Base-by-base conservation (phyloP, 257 asterid genomes). In the Sherardia arvensis region DNA sequence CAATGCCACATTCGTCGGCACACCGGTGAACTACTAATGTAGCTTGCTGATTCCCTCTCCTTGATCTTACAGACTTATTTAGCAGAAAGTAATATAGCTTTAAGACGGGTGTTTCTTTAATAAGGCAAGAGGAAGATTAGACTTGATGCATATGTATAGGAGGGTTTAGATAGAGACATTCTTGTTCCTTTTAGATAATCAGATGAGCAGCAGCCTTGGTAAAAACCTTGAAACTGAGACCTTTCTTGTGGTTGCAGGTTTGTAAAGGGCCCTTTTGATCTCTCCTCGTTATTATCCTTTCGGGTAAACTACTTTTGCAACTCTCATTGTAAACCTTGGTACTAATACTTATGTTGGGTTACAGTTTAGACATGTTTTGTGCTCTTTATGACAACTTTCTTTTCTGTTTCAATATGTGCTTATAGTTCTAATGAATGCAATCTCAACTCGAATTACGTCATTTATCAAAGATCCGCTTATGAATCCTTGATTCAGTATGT, bases 1-100 rank as follows among this genome's bases (percentile, higher is more conserved):
- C 76, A 5, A 74, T 78, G 76, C 78, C 84, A 1, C 87, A 74
- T 66, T 68, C 84, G 64, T 74, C 87, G 7, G 77, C 76, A 0
- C 88, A 76, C 66, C 69, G 85, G 85, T 66, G 58, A 48, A 34
- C 22, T 49, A 34, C 22, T 49, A n/a, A 36, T 53, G 43, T 43
- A 43, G 43, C 36, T 34, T 21, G 27, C 65, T 18, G 40, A 27
- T 20, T 60, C 45, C 25, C 36, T 60, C 45, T 30, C 36, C 49
- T 53, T 59, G 6, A 59, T 58, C 26, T 66, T 62, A 64, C 56
- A 20, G 27, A 51, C 40, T 17, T 61, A n/a, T 3, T 30, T 33
- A 70, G 70, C 32, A 58, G 17, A 60, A 57, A 66, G 45, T 53
- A 20, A 33, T 61, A 30, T 49, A 23, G 55, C 60, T 62, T 29